Evolutionary conservation across 495 filamentous ascomycete species (phyloP), one percentile per base, ranked within the genome.

Genomic region (Penicillium odoratum): DNA sequence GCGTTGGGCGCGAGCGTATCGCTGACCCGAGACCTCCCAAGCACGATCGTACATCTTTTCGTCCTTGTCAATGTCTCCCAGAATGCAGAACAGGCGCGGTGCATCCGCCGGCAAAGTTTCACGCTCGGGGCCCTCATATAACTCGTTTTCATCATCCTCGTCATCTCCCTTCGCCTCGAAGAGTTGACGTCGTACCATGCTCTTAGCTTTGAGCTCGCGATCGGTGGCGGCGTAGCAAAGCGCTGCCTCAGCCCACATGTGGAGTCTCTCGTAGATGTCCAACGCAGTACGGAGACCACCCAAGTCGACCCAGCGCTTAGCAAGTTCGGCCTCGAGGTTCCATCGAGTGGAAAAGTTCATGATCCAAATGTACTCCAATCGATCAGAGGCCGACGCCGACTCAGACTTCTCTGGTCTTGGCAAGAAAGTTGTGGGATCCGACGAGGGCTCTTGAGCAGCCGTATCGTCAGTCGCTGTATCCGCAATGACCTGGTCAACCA

Each of bases 181-280:
- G 3, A 99, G 81, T 59, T 93, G 87, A 61, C 85, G 80, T 31
- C 89, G 84, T 18, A 98, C 75, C 33, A 97, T 80, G 7, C 76
- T 78, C 51, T 80, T 85, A 3, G 91, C 94, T 68, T 93, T 94
- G 18, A 88, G 89, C 72, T 97, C 94, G 44, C 85, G 80, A 38
- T 95, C 91, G 2, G 87, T 89, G 2, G 84, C 83, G 11, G 88
- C 88, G 68, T 88, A 91, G 70, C 94, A 99, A 1, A 99, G 80
- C 0, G 95, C 94, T 8, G 89, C 91, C 74, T 99, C 94, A 9
- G 94, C 89, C 93, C 93, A 98, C 74, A 99, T 88, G 47, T 93
- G 86, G 10, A 99, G 78, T 4, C 94, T 83, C 73, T 96, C 92
- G 74, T 97, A 99, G 63, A 99, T 98, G 50, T 97, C 94, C 10